Base-by-base conservation (phyloP, 2,329 filamentous ascomycete species). In the Beauveria medogensis region DNA sequence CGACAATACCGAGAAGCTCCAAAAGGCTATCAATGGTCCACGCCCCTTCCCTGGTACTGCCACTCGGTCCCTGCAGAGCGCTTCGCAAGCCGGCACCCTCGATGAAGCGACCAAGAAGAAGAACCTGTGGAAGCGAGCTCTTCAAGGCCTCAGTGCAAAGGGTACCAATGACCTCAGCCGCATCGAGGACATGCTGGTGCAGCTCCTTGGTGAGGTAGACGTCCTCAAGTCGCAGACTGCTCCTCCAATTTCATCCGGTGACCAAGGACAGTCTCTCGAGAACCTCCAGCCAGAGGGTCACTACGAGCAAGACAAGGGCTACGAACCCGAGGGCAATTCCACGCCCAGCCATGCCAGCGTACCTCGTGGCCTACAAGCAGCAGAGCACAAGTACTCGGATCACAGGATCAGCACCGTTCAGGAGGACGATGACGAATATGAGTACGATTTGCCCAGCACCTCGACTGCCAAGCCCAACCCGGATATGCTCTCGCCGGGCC, bases 71-170 rank as follows among this genome's bases (percentile, higher is more conserved):
- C 67, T 84, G 28, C 81, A 83, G 63, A 82, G 77, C 55, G 74
- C 75, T 22, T 86, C 84, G 9, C 81, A 84, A 64, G 75, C 79
- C 5, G 82, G 81, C 53, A 82, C 77, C 0, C 68, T 74, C 52
- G 84, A 87, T 44, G 83, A 86, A 60, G 68, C 78, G 24, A 80
- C 83, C 50, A 97, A 97, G 82, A 92, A 91, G 71, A 90, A 91
- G 74, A 96, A 91, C 70, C 84, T 99, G n/a, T 94, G 97, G 77
- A 90, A 89, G 68, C 87, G 93, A 64, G 94, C 94, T n/a, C 80
- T 99, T 55, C 93, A 95, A 71, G 92, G 92, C 3, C 79, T 99
- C 55, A 91, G 91, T 67, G 83, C 89, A 70, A 95, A 94, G 77
- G 93, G 91, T 56, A 87, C 89, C 8, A 93, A 89, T 68, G 94